phyloP scores from a whole-genome alignment of 75 land plant genomes.

The Pinus tabuliformis region DNA sequence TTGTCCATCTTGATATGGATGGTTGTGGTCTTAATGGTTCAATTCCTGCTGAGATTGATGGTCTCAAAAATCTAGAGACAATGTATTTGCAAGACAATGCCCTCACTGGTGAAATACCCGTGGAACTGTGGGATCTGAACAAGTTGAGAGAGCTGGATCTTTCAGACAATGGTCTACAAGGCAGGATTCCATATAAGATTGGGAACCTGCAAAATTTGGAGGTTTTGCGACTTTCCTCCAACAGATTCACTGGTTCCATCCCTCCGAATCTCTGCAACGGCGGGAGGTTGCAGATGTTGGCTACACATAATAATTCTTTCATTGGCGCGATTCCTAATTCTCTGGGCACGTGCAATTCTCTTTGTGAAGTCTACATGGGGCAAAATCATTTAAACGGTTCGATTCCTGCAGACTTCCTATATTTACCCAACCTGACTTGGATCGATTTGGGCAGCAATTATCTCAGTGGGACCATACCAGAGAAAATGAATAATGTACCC shows the following conservation, averaged over 20 bases:
- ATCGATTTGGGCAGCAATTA: too few species aligned
- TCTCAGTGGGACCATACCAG: too few species aligned
- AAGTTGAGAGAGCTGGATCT: too few species aligned
- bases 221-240: conserved; percentile 41
- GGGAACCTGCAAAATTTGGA: conserved; percentile 58
- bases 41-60: too few species aligned
- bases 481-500: too few species aligned
- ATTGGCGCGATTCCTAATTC: conserved; percentile 66
- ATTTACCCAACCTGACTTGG: too few species aligned
- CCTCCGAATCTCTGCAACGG: conserved; percentile 46
- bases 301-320: conserved; percentile 59
- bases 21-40: too few species aligned
- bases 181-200: conserved; percentile 45
- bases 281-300: conserved; percentile 50
- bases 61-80: neutral
- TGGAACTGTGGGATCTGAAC: too few species aligned
- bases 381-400: conserved; percentile 64
- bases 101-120: too few species aligned
- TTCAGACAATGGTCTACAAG: too few species aligned
- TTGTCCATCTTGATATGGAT: too few species aligned
- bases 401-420: conserved; percentile 27
- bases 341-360: conserved; percentile 53
- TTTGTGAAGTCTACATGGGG: conserved; percentile 70
- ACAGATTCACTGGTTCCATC: neutral
- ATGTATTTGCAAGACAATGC: too few species aligned